Evolutionary conservation across 2,329 filamentous ascomycete genomes (phyloP).

Genomic region (Furcasterigmium furcatum): DNA sequence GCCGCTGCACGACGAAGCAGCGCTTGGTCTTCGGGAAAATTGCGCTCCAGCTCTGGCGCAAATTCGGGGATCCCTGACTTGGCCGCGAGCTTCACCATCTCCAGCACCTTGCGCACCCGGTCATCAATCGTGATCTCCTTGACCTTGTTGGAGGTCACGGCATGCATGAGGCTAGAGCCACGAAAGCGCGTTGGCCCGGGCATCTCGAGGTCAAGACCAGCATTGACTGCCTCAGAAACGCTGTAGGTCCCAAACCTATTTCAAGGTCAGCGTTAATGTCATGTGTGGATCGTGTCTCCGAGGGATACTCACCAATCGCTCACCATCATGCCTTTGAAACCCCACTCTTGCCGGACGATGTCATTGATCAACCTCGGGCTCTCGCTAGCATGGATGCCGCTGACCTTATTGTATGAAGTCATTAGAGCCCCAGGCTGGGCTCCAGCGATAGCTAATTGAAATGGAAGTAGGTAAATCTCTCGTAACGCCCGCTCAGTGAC

Average conservation of each 20-base stretch:
- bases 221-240: slow-evolving; percentile 39
- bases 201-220: slow-evolving; percentile 59
- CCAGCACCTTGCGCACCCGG: slow-evolving; percentile 53
- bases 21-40: slow-evolving; percentile 60
- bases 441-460: slow-evolving; percentile 53
- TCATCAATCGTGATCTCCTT: slow-evolving; percentile 52
- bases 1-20: slow-evolving; percentile 64
- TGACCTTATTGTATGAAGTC: slow-evolving; percentile 58
- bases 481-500: slow-evolving; percentile 53
- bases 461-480: slow-evolving; percentile 56
- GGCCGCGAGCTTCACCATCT: slow-evolving; percentile 55
- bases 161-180: slow-evolving; percentile 48
- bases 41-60: slow-evolving; percentile 47
- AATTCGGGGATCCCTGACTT: slow-evolving; percentile 50
- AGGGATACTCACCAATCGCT: slow-evolving; percentile 62
- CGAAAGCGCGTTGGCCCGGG: slow-evolving; percentile 51
- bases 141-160: slow-evolving; percentile 54
- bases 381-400: slow-evolving; percentile 53
- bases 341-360: slow-evolving; percentile 54
- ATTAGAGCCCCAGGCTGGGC: slow-evolving; percentile 48
- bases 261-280: no score
- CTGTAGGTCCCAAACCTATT: slow-evolving; percentile 56
- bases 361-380: slow-evolving; percentile 42
- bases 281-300: no score
- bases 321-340: slow-evolving; percentile 54